Percentiles rank a stretch among this genome's conserved stretches.
phyloP scores from a whole-genome alignment of 176 grass and related monocot genomes.

The Raddia distichophylla region DNA sequence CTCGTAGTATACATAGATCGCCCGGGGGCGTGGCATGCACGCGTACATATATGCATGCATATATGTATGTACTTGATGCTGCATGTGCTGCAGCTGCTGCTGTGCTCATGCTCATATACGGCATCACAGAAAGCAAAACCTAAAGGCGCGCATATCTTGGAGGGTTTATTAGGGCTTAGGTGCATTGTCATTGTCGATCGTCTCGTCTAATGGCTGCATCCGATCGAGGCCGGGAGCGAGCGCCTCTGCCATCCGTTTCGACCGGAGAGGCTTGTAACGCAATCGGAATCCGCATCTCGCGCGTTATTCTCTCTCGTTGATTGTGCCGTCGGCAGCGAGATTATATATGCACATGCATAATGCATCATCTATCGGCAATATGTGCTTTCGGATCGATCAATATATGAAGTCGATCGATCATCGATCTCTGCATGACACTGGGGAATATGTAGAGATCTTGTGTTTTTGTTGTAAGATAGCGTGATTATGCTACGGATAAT shows the following conservation, averaged over 20 bases:
- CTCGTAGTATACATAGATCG: background rate
- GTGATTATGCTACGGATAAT: background rate
- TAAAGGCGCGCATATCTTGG: background rate
- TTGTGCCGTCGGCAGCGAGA: background rate
- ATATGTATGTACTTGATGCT: background rate
- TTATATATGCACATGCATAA: too few species aligned
- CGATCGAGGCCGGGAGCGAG: background rate
- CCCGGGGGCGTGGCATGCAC: background rate
- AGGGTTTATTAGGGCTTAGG: background rate
- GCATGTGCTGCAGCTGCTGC: background rate
- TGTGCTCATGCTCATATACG: background rate
- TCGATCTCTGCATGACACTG: too few species aligned
- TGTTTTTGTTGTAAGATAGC: background rate
- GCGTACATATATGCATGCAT: too few species aligned
- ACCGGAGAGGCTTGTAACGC: background rate
- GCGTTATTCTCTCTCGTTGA: background rate
- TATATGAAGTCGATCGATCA: background rate
- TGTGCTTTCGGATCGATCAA: background rate
- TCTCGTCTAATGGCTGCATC: background rate
- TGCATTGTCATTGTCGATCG: background rate
- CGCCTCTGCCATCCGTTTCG: background rate
- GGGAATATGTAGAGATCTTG: too few species aligned
- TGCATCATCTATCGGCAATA: too few species aligned
- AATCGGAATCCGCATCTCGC: background rate
- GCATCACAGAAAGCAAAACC: conserved; percentile 18